Conservation (phyloP, 2,329 filamentous ascomycete species). For the Cucurbitaria berberidis region DNA sequence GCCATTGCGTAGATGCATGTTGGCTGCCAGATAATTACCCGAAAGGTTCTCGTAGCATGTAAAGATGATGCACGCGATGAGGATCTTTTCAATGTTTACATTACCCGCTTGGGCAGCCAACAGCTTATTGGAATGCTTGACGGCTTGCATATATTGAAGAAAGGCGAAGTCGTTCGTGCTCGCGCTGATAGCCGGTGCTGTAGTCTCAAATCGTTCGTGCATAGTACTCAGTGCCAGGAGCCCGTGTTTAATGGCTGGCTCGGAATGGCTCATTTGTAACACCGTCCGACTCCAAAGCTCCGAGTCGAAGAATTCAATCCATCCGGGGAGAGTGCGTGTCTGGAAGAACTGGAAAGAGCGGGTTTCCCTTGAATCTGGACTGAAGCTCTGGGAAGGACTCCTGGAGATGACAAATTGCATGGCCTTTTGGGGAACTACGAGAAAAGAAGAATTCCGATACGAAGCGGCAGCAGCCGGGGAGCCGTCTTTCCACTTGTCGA, state of each 20-base stretch:
- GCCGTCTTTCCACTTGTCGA: constrained; percentile 11
- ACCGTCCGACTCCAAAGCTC: constrained; percentile 39
- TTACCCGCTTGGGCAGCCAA: constrained; percentile 27
- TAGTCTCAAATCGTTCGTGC: constrained; percentile 35
- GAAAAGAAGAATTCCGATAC: constrained; percentile 34
- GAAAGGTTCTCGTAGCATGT: constrained; percentile 41
- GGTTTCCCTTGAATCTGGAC: constrained; percentile 29
- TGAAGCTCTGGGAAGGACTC: constrained; percentile 27
- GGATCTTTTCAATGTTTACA: constrained; percentile 31
- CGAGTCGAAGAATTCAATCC: constrained; percentile 43
- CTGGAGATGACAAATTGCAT: constrained; percentile 15
- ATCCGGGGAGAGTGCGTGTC: constrained; percentile 34
- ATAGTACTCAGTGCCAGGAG: constrained; percentile 37
- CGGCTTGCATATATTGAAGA: constrained; percentile 37
- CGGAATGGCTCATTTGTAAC: constrained; percentile 33
- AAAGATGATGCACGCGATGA: constrained; percentile 41
- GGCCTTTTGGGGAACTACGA: constrained; percentile 31
- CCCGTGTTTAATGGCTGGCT: constrained; percentile 40
- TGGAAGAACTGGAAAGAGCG: constrained; percentile 39
- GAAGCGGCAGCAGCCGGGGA: constrained; percentile 28
- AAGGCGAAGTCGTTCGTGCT: constrained; percentile 33
- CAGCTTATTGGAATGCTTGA: constrained; percentile 37
- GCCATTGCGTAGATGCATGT: constrained; percentile 39
- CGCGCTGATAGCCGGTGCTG: constrained; percentile 16
- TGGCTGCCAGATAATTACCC: constrained; percentile 35